These are phyloP conservation scores for Teunomyces gatunensis DNA, from an alignment of 805 yeast genomes.

Conservation along the genomic window DNA sequence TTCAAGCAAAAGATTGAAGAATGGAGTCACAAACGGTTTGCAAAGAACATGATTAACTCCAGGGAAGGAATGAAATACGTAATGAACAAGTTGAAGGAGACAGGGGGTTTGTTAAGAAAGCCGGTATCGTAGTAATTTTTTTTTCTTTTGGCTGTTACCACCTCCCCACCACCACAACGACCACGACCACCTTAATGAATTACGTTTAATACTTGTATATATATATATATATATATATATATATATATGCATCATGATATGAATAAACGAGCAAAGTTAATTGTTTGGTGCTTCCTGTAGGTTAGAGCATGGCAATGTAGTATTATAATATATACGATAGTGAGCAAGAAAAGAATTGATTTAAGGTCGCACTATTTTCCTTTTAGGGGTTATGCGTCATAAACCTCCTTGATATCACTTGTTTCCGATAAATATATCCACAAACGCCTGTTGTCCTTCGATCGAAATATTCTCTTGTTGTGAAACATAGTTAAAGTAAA, in stretches of 20 bases:
- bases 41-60: conserved; percentile 62
- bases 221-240: neutral
- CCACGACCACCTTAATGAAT: neutral
- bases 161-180: too few relatives aligned
- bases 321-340: too few relatives aligned
- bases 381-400: conserved; percentile 1
- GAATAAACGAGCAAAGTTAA: too few relatives aligned
- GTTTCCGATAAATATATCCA: neutral
- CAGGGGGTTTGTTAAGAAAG: conserved; percentile 9
- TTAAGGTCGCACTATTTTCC: conserved; percentile 2
- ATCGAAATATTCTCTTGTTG: neutral
- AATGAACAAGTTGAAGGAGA: conserved; percentile 58
- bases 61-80: conserved; percentile 75
- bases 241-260: neutral
- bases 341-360: neutral
- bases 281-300: too few relatives aligned
- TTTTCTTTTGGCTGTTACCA: too few relatives aligned
- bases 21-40: conserved; percentile 74
- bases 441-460: neutral
- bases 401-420: neutral
- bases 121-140: neutral
- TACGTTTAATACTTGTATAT: neutral
- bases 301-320: too few relatives aligned
- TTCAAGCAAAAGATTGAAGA: conserved; percentile 73
- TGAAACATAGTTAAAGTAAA: neutral